Evolutionary conservation across 192 early-diverging fungal species (phyloP), one percentile per base, ranked within the genome.

Genomic region (Dimargaris cristalligena): DNA sequence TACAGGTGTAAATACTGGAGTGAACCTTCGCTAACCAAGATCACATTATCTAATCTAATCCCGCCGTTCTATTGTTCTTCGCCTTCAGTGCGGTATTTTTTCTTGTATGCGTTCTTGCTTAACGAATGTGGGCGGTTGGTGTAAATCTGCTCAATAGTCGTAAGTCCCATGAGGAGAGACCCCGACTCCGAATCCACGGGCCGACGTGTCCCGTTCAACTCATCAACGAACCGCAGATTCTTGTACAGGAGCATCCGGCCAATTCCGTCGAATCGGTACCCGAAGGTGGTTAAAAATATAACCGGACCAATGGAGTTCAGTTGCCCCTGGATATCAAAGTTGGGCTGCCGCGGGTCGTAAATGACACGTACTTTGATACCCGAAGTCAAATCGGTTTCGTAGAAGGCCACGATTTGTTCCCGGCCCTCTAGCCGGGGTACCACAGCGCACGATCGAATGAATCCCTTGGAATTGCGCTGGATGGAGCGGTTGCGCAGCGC

Each of bases 201-300:
- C 23, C 28, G 26, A 2, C 23, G 30, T 1, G 14, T 23, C 20
- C 23, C 50, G 23, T 52, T 52, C 20, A 52, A 26, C 28, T 73
- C 71, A 65, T 73, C 67, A 70, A 69, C 57, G 64, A n/a, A 62
- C 48, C 66, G 60, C 56, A 62, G 60, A 65, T 45, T 44, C 46
- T 70, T 70, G 54, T 49, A 33, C 61, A 62, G 29, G 55, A 64
- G 22, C 56, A 34, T 26, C 16, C 52, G 48, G 31, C 33, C 38
- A 33, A 34, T 28, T 58, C 49, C 26, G 26, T 3, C 34, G 25
- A 54, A 54, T 61, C 14, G 34, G 55, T 35, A 57, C 14, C 55
- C 55, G 34, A 38, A 38, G 4, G 55, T 33, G 20, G 29, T 57
- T 3, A 57, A 38, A 33, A 57, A 57, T 13, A 52, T 30, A 14